A percentile compares a stretch with the other conserved stretches of the same genome.
Conservation (phyloP, 2,329 filamentous ascomycete genomes). For the Madurella fahalii region DNA sequence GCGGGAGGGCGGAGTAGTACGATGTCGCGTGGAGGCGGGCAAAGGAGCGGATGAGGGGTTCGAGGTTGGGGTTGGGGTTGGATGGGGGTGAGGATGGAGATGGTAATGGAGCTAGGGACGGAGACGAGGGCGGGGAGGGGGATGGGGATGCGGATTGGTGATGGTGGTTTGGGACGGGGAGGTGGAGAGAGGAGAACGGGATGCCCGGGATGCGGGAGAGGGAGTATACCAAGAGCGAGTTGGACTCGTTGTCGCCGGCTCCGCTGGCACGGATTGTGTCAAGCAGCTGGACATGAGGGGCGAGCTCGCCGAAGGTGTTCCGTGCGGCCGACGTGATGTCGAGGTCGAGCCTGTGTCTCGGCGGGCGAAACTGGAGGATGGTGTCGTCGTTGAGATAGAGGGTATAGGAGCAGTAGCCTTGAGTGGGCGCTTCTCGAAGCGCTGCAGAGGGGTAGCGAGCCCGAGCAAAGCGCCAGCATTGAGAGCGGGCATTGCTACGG, state of each 20-base stretch:
- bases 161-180: conserved; percentile 18
- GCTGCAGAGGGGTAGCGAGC: not conserved
- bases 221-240: conserved; percentile 36
- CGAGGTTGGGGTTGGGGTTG: not conserved
- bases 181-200: conserved; percentile 33
- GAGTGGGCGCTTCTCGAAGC: conserved; percentile 35
- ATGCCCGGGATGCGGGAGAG: conserved; percentile 41
- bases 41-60: conserved; percentile 39
- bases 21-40: conserved; percentile 38
- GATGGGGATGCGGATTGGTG: conserved; percentile 16
- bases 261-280: conserved; percentile 30
- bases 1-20: conserved; percentile 30
- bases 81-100: too few species aligned
- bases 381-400: conserved; percentile 36
- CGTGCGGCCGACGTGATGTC: conserved; percentile 35
- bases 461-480: not conserved
- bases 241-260: not conserved
- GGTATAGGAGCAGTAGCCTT: conserved; percentile 53
- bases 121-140: not conserved
- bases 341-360: conserved; percentile 39
- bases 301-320: conserved; percentile 38
- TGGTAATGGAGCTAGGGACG: too few species aligned
- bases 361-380: conserved; percentile 48
- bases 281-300: conserved; percentile 39
- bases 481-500: not conserved